Base-by-base conservation (phyloP, 2,329 filamentous ascomycete species). In the Biscogniauxia mediterranea region DNA sequence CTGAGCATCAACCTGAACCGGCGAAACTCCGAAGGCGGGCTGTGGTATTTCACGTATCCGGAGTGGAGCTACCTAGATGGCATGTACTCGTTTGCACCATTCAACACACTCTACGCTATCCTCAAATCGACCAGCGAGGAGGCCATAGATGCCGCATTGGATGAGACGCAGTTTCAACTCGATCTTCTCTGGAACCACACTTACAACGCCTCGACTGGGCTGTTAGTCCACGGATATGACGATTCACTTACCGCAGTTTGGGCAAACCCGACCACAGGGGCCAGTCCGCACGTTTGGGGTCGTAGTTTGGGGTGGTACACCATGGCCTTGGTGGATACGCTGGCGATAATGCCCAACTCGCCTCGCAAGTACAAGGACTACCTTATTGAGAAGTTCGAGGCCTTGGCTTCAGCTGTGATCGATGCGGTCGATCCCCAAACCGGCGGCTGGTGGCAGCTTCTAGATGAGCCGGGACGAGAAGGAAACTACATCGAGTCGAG, bases 31-130 rank as follows among this genome's bases (percentile, higher is more conserved):
- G 71, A 72, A 58, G 71, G 73, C 28, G 75, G 76, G 0, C 59
- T 77, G 3, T 77, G 75, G 75, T 78, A 77, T 57, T 77, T 65
- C 58, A 66, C 69, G 0, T 84, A 84, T 63, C 80, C 80, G 1
- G 73, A 83, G 57, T 81, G 81, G 76, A 81, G 79, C 66, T 85
- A 83, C 64, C 73, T 83, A 3, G 82, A 85, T 63, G 82, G 81
- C 61, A 81, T 83, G 77, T 83, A 78, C 73, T 81, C 79, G 0
- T 72, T 80, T 9, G 73, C 77, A 7, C 78, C 81, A 0, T 84
- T 80, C 65, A 72, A 71, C 63, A 66, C 65, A 1, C 55, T 61
- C 3, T 73, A 75, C 52, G 65, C 77, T 0, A 74, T 74, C 26
- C 28, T 42, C 3, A 21, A 50, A 1, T 11, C 52, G 11, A 9